Conservation (phyloP, 306 rosid genomes). For the Canavalia gladiata region DNA sequence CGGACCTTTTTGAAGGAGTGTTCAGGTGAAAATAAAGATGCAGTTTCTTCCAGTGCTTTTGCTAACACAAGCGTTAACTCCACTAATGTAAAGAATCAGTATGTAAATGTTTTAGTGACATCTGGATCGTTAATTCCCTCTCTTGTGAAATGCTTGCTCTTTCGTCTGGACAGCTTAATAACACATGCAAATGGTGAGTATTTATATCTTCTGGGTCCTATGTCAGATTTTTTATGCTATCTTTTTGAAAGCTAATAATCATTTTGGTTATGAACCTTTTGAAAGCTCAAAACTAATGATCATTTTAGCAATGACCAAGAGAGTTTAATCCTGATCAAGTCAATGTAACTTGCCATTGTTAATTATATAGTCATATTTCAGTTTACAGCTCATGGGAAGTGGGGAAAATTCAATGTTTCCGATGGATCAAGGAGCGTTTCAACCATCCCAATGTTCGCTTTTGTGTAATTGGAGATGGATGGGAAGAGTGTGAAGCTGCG, state of each 20-base stretch:
- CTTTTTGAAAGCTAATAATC: constrained; percentile 19
- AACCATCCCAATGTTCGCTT: constrained; percentile 73
- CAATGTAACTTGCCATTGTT: constrained; percentile 13
- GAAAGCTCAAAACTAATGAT: constrained; percentile 29
- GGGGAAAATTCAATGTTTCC: constrained; percentile 82
- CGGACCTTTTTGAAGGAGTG: constrained; percentile 81
- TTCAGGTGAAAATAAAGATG: constrained; percentile 54
- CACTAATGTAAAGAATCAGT: constrained; percentile 55
- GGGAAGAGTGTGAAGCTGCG: constrained; percentile 96
- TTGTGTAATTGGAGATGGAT: constrained; percentile 91
- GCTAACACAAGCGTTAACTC: constrained; percentile 56
- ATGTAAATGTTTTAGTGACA: constrained; percentile 82
- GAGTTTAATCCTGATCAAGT: constrained; percentile 17
- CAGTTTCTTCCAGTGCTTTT: constrained; percentile 55
- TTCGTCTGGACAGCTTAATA: constrained; percentile 71
- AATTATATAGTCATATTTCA: constrained; percentile 50
- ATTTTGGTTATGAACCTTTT: constrained; percentile 14
- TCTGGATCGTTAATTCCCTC: constrained; percentile 93
- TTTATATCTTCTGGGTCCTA: constrained; percentile 31
- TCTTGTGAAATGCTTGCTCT: constrained; percentile 91
- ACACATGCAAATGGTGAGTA: constrained; percentile 78
- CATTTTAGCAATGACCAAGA: background rate
- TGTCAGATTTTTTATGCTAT: constrained; percentile 16
- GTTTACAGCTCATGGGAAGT: constrained; percentile 95
- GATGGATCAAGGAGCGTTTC: constrained; percentile 82